Percentiles rank a stretch among this genome's conserved stretches.
phyloP scores from a whole-genome alignment of 106 monocot genomes.

The Dendrobium huoshanense region DNA sequence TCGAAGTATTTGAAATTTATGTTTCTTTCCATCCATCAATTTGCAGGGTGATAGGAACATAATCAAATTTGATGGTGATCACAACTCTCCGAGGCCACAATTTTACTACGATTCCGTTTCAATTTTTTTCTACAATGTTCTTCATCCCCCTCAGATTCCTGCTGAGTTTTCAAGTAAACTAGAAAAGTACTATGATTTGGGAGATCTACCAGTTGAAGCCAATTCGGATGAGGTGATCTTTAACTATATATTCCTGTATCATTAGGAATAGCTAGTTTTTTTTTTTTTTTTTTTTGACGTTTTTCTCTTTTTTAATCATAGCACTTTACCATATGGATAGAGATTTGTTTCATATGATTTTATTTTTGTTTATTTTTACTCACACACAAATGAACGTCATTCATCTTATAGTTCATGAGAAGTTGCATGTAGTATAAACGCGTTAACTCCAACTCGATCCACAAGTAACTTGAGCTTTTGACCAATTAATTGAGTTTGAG shows the following conservation, averaged over 20 bases:
- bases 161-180: slow-evolving; percentile 48
- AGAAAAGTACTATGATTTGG: slow-evolving; percentile 79
- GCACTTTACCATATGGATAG: background rate
- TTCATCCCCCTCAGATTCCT: slow-evolving; percentile 77
- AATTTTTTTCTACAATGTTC: slow-evolving; percentile 95
- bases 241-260: background rate
- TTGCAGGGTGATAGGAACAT: slow-evolving; percentile 93
- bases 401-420: no score
- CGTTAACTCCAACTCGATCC: no score
- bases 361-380: no score
- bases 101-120: slow-evolving; percentile 98
- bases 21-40: background rate
- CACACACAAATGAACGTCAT: no score
- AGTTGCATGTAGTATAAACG: no score
- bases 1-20: background rate
- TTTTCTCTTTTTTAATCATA: background rate
- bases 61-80: slow-evolving; percentile 96
- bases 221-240: slow-evolving; percentile 75
- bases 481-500: no score
- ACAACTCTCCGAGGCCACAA: slow-evolving; percentile 90
- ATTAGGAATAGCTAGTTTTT: background rate
- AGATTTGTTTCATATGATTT: no score
- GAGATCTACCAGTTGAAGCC: slow-evolving; percentile 52
- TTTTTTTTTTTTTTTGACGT: background rate
- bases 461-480: no score